phyloP scores from a whole-genome alignment of 2,329 filamentous ascomycete species.

The Botrytis porri region DNA sequence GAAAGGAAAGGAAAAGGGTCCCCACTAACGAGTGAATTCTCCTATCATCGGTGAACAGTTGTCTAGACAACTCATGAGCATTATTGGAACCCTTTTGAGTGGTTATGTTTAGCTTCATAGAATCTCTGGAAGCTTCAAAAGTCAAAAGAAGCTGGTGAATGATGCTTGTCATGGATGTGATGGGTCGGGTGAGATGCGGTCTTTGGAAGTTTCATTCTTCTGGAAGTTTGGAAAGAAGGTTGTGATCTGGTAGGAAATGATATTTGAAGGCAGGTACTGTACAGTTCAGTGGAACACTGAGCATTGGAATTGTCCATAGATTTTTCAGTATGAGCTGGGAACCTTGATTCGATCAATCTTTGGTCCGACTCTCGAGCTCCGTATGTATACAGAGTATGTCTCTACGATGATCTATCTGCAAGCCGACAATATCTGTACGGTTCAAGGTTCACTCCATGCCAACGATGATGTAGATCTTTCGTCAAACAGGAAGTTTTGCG shows the following conservation, averaged over 20 bases:
- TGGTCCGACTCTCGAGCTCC: neutral
- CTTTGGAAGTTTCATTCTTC: neutral
- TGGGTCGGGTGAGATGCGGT: neutral
- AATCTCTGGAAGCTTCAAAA: neutral
- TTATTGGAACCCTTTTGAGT: neutral
- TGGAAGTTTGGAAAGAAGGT: neutral
- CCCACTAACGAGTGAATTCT: neutral
- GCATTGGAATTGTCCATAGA: neutral
- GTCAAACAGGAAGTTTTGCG: neutral
- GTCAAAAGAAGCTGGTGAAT: neutral
- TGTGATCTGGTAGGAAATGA: neutral
- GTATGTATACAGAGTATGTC: neutral
- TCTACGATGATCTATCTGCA: neutral
- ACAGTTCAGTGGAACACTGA: neutral
- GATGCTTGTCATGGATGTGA: neutral
- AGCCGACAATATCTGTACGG: neutral
- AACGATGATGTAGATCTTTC: neutral
- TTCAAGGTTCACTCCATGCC: neutral
- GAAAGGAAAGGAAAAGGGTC: neutral
- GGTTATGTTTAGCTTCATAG: neutral
- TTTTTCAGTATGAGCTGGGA: neutral
- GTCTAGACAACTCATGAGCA: conserved; percentile 1
- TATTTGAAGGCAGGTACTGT: neutral
- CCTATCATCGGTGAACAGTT: conserved; percentile 22
- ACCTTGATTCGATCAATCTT: neutral